Evolutionary conservation across 768 basidiomycete species (phyloP).

Genomic region (Crassisporium funariophilum): DNA sequence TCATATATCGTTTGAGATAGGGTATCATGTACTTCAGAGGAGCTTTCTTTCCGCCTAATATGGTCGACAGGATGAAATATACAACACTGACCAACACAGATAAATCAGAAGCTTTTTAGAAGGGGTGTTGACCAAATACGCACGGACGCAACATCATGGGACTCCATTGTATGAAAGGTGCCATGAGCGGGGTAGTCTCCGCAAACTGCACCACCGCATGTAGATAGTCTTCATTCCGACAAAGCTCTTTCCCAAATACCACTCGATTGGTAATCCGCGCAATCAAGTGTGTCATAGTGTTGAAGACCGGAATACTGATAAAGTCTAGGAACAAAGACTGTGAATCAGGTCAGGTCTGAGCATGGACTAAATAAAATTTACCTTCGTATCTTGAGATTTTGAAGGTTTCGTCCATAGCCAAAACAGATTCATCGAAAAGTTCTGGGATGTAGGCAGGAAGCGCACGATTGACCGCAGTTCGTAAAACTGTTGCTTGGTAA

Average conservation of each 20-base stretch:
- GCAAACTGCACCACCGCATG: slow-evolving; percentile 37
- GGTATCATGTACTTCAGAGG: slow-evolving; percentile 31
- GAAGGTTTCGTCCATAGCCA: slow-evolving; percentile 33
- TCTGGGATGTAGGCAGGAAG: slow-evolving; percentile 39
- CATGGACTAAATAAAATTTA: slow-evolving; percentile 1
- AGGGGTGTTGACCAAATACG: slow-evolving; percentile 7
- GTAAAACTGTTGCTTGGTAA: slow-evolving; percentile 36
- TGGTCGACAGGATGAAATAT: slow-evolving; percentile 32
- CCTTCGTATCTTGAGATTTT: slow-evolving; percentile 14
- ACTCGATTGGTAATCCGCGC: slow-evolving; percentile 41
- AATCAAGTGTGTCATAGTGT: slow-evolving; percentile 40
- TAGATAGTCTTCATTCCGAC: slow-evolving; percentile 36
- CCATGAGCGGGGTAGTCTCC: slow-evolving; percentile 35
- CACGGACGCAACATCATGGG: slow-evolving; percentile 33
- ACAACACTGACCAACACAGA: slow-evolving; percentile 25
- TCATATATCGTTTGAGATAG: slow-evolving; percentile 27
- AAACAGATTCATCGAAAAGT: slow-evolving; percentile 35
- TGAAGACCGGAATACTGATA: slow-evolving; percentile 29
- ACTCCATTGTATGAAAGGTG: slow-evolving; percentile 36
- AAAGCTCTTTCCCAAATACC: slow-evolving; percentile 36
- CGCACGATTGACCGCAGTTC: slow-evolving; percentile 39
- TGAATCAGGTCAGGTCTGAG: slow-evolving; percentile 1
- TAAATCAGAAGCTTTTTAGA: background rate
- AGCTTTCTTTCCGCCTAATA: slow-evolving; percentile 37
- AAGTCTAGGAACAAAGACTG: slow-evolving; percentile 18